Evolutionary conservation across 2,329 filamentous ascomycete species (phyloP), one percentile per base, ranked within the genome.

Genomic region (Ophiostoma novo-ulmi): DNA sequence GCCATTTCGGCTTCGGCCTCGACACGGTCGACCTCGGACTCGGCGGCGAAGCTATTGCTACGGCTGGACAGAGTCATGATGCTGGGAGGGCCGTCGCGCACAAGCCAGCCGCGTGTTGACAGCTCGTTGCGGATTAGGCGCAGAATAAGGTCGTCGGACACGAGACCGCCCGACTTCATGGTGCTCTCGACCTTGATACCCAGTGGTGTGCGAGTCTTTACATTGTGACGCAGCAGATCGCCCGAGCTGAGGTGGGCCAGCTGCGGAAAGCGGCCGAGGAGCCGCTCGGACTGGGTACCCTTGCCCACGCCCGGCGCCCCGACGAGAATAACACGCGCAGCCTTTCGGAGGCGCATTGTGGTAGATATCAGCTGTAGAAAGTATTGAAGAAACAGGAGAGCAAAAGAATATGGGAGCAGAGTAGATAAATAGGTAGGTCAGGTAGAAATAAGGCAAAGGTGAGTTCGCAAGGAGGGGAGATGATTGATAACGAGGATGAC

Each of bases 251-350:
- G 94, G 22, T 93, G 90, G 69, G 92, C 91, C 66, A 99, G 84
- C 77, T 97, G 91, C 3, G 94, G 92, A 78, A 95, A 99, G 75
- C 91, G 89, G 75, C 89, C 84, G 75, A 98, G 89, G 73, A 99
- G 84, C 73, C 95, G 89, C 80, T 97, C 92, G 69, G 92, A 93
- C 82, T 99, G 95, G 3, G 95, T 99, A 73, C 94, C 95, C 80
- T 99, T 99, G 73, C 95, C 95, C 71, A 97, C 95, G 71, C 94
- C 94, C n/a, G 95, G 95, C 69, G 94, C 94, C 76, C 95, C 95
- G 76, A 99, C 88, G 75, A 99, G 88, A 78, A 99, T 98, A 74
- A 98, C 90, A 73, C 95, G 91, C 70, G 95, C 95, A 71, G 95
- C 94, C 81, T 86, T 89, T 75, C 85, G 86, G 77, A 96, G 87